Conservation (phyloP, 179 eudicot species). For the Sideroxylon spinosum region DNA sequence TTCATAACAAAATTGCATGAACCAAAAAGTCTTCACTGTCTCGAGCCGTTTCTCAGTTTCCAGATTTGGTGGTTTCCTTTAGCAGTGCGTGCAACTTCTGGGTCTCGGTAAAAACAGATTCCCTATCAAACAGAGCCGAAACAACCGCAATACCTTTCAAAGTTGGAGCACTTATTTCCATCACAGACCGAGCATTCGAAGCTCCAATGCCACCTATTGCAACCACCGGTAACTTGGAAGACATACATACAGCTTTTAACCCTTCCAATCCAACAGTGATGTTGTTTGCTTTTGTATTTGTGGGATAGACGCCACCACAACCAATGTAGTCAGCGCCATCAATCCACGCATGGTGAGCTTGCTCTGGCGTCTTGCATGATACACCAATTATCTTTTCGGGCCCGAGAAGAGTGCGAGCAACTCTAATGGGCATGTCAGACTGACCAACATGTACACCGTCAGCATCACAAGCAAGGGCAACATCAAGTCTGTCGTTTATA, state of each 20-base stretch:
- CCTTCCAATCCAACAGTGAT: conserved; percentile 72
- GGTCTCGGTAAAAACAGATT: conserved; percentile 54
- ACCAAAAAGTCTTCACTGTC: not conserved
- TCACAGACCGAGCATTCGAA: conserved; percentile 57
- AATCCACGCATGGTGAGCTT: conserved; percentile 72
- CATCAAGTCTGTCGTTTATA: conserved; percentile 77
- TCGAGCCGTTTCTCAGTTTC: conserved; percentile 2
- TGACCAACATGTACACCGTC: conserved; percentile 92
- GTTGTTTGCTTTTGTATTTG: conserved; percentile 76
- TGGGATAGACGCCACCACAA: conserved; percentile 80
- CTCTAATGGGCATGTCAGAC: conserved; percentile 67
- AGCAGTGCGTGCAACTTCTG: conserved; percentile 42
- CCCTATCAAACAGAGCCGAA: conserved; percentile 73
- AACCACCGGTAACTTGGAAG: conserved; percentile 84
- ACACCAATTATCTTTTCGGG: conserved; percentile 82
- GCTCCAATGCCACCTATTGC: conserved; percentile 81
- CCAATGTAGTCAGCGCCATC: conserved; percentile 94
- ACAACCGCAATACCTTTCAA: conserved; percentile 87
- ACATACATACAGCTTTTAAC: conserved; percentile 54
- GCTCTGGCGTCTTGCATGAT: conserved; percentile 84
- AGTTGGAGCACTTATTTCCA: conserved; percentile 55
- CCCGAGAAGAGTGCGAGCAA: conserved; percentile 71
- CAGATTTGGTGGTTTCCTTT: conserved; percentile 24
- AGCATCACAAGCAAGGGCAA: conserved; percentile 85
- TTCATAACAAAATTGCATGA: not conserved